Conservation (phyloP, 177 flowering plant species). For the Vitis hybrid region DNA sequence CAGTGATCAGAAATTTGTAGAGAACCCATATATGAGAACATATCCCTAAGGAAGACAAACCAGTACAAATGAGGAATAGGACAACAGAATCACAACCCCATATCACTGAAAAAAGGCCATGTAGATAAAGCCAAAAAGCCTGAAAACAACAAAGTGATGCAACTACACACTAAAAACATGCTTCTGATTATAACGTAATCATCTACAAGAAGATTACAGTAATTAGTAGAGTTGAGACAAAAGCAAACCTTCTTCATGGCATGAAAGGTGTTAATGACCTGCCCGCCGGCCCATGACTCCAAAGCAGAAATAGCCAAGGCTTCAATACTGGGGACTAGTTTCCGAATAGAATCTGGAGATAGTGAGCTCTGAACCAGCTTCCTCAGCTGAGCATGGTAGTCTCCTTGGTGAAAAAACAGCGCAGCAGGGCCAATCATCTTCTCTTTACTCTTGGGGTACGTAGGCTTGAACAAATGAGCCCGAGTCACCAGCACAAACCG, state of each 20-base stretch:
- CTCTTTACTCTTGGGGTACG: conserved; percentile 47
- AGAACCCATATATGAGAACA: not conserved
- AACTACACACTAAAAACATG: no score
- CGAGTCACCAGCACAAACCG: conserved; percentile 43
- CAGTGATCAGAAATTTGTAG: not conserved
- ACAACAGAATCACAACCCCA: conserved; percentile 4
- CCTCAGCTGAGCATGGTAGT: conserved; percentile 31
- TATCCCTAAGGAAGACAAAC: conserved; percentile 1
- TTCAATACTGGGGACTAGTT: conserved; percentile 30
- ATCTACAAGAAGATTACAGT: not conserved
- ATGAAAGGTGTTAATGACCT: conserved; percentile 29
- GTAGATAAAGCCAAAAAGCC: not conserved
- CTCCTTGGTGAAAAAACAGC: conserved; percentile 43
- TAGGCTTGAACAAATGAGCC: conserved; percentile 58
- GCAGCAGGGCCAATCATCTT: conserved; percentile 40
- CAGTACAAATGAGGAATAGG: not conserved
- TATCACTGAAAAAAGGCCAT: not conserved
- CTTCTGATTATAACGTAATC: no score
- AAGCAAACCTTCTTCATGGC: conserved; percentile 37
- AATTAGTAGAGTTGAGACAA: not conserved
- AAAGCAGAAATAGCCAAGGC: conserved; percentile 24
- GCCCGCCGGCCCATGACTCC: conserved; percentile 22
- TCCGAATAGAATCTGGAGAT: conserved; percentile 24
- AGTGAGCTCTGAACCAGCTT: conserved; percentile 37
- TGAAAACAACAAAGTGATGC: not conserved